Percentiles rank a stretch among this genome's conserved stretches.
These are phyloP conservation scores for Tylopilus vinaceipallidus DNA, from an alignment of 768 basidiomycete genomes.

Conservation along the genomic window DNA sequence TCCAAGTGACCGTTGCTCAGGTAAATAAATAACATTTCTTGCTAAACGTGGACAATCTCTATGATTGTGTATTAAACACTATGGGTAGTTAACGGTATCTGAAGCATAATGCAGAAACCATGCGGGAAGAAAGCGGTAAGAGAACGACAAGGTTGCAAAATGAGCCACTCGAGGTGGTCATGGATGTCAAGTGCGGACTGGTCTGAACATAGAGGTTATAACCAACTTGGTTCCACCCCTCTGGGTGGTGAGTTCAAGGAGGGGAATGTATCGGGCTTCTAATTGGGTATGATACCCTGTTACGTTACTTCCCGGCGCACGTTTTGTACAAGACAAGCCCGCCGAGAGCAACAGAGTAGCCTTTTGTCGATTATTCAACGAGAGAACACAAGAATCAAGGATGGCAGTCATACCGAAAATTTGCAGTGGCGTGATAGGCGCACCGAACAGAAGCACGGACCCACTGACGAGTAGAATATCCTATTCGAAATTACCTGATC, in stretches of 20 bases:
- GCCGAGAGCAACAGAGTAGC: slow-evolving; percentile 84
- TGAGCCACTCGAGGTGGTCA: background rate
- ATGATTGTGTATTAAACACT: slow-evolving; percentile 9
- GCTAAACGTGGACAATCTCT: slow-evolving; percentile 6
- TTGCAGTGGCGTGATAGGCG: slow-evolving; percentile 79
- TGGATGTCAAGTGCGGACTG: background rate
- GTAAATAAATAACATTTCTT: background rate
- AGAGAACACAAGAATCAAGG: background rate
- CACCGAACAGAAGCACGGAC: slow-evolving; percentile 83
- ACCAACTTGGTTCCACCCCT: background rate
- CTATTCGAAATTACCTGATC: slow-evolving; percentile 36
- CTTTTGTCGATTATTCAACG: slow-evolving; percentile 33
- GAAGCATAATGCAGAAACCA: background rate
- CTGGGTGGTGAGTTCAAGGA: background rate
- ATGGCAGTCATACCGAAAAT: slow-evolving; percentile 59
- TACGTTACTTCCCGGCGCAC: slow-evolving; percentile 52
- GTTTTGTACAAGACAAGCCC: slow-evolving; percentile 88
- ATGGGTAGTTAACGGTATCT: background rate
- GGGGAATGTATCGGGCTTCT: too few species aligned
- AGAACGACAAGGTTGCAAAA: background rate
- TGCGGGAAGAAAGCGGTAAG: background rate
- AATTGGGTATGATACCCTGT: background rate
- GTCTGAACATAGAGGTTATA: background rate
- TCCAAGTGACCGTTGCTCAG: background rate
- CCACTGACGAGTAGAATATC: slow-evolving; percentile 94